Base-by-base conservation (phyloP, 164 flowering plant genomes). In the Chloranthus sessilifolius region DNA sequence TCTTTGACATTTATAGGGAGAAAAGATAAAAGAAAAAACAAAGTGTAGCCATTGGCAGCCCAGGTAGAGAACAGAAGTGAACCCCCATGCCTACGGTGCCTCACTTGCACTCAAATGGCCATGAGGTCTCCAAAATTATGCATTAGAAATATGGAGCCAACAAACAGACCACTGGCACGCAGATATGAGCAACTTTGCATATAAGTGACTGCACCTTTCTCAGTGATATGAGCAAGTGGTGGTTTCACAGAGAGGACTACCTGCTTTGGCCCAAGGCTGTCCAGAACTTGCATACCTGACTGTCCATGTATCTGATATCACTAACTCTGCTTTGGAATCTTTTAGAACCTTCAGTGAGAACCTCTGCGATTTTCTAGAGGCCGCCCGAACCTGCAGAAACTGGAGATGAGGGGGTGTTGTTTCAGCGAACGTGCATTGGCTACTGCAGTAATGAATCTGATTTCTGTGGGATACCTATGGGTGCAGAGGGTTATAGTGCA, bases 321-420 rank as follows among this genome's bases (percentile, higher is more conserved):
- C 92, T 3, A 91, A 91, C 63, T 77, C 69, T 20, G 61, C 87
- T 49, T 57, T 91, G 54, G 85, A 76, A 62, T 52, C 21, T 30
- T 66, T 88, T n/a, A 96, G 95, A 24, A 64, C 67, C 7, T 41
- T 61, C 73, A 61, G 72, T 43, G 85, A 76, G 60, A 80, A 83
- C 49, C 92, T 91, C 5, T 37, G 67, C 42, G 98, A 91, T 67
- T 91, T 91, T 77, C 95, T 1, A 77, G 35, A 51, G 98, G 98
- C 44, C 88, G 98, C 59, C 95, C 94, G 1, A 83, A 65, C 60
- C 69, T 91, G 53, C 84, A 82, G 45, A 91, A 80, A 58, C 75
- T 91, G 3, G 98, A 91, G 62, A 71, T 91, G 74, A 77, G 98
- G 49, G 95, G 88, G 2, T 88, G 96, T 64, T 74, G 72, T 58